Evolutionary conservation across 2,329 filamentous ascomycete genomes (phyloP).

Genomic region (Fusarium aywerte): DNA sequence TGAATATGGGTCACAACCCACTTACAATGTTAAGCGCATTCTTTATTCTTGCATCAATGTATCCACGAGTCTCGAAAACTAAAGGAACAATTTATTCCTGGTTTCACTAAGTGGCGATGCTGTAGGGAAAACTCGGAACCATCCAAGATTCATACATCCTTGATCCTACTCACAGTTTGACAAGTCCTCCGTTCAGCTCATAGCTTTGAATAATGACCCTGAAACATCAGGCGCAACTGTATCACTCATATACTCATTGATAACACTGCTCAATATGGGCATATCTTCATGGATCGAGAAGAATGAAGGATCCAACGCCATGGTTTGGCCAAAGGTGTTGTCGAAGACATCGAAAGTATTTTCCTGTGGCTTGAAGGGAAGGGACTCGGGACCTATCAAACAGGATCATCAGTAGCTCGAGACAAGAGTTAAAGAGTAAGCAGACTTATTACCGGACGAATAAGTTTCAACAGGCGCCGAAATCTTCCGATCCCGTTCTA

Average conservation of each 20-base stretch:
- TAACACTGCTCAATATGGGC: constrained; percentile 7
- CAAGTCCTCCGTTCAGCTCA: background rate
- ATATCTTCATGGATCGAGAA: constrained; percentile 7
- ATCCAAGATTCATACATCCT: background rate
- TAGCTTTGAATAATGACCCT: background rate
- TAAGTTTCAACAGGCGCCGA: background rate
- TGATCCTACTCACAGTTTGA: too few species aligned
- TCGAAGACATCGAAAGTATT: constrained; percentile 9
- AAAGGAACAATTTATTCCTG: background rate
- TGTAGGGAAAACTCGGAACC: background rate
- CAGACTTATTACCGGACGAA: background rate
- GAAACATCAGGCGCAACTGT: background rate
- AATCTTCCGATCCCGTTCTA: background rate
- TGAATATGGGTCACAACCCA: constrained; percentile 24
- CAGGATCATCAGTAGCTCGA: background rate
- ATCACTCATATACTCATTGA: constrained; percentile 14
- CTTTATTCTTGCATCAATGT: background rate
- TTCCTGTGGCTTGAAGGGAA: background rate
- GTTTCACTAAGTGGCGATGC: background rate
- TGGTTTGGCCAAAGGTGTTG: constrained; percentile 20
- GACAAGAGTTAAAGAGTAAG: background rate
- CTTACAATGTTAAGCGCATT: background rate
- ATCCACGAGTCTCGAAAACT: background rate
- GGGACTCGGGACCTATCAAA: background rate
- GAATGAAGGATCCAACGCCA: constrained; percentile 28